Evolutionary conservation across 179 eudicot species (phyloP), one percentile per base, ranked within the genome.

Genomic region (Silene vulgaris): DNA sequence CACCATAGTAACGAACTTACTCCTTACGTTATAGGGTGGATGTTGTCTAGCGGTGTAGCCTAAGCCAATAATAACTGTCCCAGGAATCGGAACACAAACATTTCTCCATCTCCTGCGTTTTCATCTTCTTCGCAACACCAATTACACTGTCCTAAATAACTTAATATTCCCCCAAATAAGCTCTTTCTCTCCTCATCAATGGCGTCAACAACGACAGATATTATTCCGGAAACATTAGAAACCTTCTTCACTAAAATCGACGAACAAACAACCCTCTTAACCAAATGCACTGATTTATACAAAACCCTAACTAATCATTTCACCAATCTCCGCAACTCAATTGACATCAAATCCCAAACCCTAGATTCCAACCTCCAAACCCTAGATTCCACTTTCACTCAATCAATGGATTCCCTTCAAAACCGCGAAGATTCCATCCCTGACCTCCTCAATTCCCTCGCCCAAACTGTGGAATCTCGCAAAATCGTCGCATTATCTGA

Each of bases 241-340:
- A 75, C 13, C 65, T 73, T 75, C 81, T 82, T 88, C 84, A 74
- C 65, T 43, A 73, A 82, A 5, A 84, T 88, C 68, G 89, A 86
- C 63, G 56, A 82, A 21, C 80, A 80, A 57, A 81, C 76, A 76
- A 23, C 82, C 63, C 73, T 86, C 65, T 82, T 86, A 61, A 70
- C 77, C 0, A 77, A 77, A 64, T 78, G 84, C 65, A 76, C 81
- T 0, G 72, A 84, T 9, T 78, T 85, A 40, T 82, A 86, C 87
- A 82, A 84, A 84, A 76, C 86, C 84, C 82, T 88, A 76, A 80
- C 84, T 7, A 50, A 81, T 29, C 86, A 82, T 45, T 88, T 84
- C 85, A 37, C 78, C 4, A 71, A 80, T 11, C 61, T 86, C 11
- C 76, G 79, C 0, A 54, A 79, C 30, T 60, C 86, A 61, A 73